These are phyloP conservation scores for Trypanosoma platydactyli DNA, from an alignment of 208 protist species.

Conservation along the genomic window DNA sequence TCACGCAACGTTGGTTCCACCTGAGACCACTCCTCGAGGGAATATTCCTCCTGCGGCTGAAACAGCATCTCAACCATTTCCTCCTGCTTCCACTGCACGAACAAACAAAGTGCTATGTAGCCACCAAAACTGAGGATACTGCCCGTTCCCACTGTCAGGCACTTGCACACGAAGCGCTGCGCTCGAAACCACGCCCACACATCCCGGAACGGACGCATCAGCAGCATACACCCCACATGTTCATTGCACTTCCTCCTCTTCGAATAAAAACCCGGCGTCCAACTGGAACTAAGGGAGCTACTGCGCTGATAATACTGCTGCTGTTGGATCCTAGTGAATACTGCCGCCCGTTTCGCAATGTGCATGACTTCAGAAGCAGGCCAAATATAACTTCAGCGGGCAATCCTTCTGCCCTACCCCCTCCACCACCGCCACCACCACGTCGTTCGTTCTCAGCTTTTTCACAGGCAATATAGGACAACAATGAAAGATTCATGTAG, in stretches of 20 bases:
- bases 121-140: constrained; percentile 12
- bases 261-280: not conserved
- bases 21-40: constrained; percentile 63
- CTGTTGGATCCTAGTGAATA: not conserved
- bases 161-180: constrained; percentile 20
- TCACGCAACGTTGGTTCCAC: constrained; percentile 72
- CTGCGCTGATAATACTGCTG: not conserved
- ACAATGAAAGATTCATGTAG: not conserved
- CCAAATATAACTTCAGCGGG: constrained; percentile 3
- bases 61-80: constrained; percentile 41
- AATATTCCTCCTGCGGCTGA: constrained; percentile 42
- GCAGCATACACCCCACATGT: not conserved
- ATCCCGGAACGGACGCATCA: constrained; percentile 1
- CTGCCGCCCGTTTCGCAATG: not conserved
- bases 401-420: not conserved
- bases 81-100: constrained; percentile 36
- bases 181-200: constrained; percentile 17
- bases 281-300: not conserved
- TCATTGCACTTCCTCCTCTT: not conserved
- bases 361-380: not conserved
- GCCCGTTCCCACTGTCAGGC: constrained; percentile 25
- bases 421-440: not conserved
- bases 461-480: not conserved
- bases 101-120: constrained; percentile 43
- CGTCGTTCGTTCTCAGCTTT: too few species aligned